These are phyloP conservation scores for Goffeauzyma gilvescens DNA, from an alignment of 768 basidiomycete genomes.

Conservation along the genomic window DNA sequence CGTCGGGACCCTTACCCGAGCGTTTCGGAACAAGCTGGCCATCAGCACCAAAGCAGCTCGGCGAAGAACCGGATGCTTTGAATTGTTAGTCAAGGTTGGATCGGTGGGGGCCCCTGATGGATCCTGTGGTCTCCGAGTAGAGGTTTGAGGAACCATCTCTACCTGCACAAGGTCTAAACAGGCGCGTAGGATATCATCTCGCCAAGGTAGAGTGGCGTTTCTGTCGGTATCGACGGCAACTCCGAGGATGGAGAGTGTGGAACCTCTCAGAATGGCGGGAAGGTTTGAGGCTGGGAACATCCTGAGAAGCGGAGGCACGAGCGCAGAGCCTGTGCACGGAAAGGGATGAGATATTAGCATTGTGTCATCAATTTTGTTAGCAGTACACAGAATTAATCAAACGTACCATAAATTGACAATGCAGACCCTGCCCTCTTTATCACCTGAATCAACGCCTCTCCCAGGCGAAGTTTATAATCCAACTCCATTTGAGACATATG, in stretches of 20 bases:
- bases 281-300: constrained; percentile 43
- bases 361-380: neutral
- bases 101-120: constrained; percentile 1
- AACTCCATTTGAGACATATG: constrained; percentile 39
- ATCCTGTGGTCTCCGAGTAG: constrained; percentile 1
- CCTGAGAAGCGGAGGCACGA: constrained; percentile 54
- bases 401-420: constrained; percentile 49
- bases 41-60: constrained; percentile 76
- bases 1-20: neutral
- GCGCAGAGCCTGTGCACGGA: constrained; percentile 37
- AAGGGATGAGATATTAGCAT: neutral
- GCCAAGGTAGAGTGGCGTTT: constrained; percentile 46
- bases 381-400: neutral
- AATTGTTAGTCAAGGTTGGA: constrained; percentile 12
- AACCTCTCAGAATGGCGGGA: constrained; percentile 56
- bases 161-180: constrained; percentile 53
- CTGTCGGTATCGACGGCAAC: constrained; percentile 50
- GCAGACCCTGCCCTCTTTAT: constrained; percentile 54
- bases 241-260: constrained; percentile 51
- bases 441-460: constrained; percentile 65
- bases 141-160: constrained; percentile 21
- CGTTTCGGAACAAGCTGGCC: constrained; percentile 39
- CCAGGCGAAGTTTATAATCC: constrained; percentile 55
- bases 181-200: constrained; percentile 43
- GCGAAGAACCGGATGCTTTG: constrained; percentile 60